Evolutionary conservation across 176 grass and related monocot species (phyloP), one percentile per base, ranked within the genome.

Genomic region (Triticum aestivum): DNA sequence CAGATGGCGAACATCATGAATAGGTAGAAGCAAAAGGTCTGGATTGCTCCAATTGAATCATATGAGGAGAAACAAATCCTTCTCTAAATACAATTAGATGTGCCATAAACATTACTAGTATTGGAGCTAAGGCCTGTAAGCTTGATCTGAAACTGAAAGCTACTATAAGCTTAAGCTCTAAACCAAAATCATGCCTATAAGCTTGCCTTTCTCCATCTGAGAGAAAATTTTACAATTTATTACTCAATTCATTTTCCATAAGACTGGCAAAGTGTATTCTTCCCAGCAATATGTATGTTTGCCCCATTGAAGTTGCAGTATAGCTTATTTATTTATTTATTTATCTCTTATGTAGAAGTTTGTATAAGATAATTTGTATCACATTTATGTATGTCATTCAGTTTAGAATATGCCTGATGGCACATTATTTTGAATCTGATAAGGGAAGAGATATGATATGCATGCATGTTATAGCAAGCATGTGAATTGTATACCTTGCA

Each of bases 271-370:
- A 78, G 34, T 14, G 47, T 81, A 66, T 64, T 77, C 21, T 51
- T 81, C 73, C 85, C 32, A 80, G 34, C 14, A 74, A 81, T 62
- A 86, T 62, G 11, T 63, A 10, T 38, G 15, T 24, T 77, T 75
- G 11, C 41, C 6, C 33, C 49, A 37, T 78, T 42, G 30, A 58
- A 78, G 3, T 38, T 41, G 52, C 17, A 72, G 37, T 45, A 8
- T 63, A 62, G 5, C 26, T 78, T 66, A 4, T 41, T 73, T 18
- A n/a, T 70, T 69, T 17, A 21, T 69, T 69, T 20, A 67, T 67
- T 67, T 38, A n/a, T 27, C 5, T 38, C 18, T 77, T 85, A 32
- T 37, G 24, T 15, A 77, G 9, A 85, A 68, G 21, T 79, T 78
- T 52, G 30, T 59, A n/a, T 12, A 78, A 62, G 21, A 62, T 79